These are phyloP conservation scores for Mycena haematopus DNA, from an alignment of 768 basidiomycete genomes.

Conservation along the genomic window DNA sequence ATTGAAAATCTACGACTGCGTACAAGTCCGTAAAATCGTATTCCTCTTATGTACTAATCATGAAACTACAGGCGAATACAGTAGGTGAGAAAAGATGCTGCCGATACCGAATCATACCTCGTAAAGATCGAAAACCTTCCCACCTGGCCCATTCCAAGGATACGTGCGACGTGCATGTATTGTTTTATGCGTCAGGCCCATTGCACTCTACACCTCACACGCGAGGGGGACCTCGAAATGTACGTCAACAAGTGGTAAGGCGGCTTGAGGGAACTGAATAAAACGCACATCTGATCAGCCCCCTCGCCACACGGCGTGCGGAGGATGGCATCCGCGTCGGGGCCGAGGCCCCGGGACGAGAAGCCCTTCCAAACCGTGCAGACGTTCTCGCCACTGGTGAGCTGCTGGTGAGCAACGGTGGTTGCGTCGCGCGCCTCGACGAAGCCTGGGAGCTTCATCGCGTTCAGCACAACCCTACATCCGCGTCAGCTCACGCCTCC, in stretches of 20 bases:
- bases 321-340: constrained; percentile 74
- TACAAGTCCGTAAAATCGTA: constrained; percentile 2
- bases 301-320: constrained; percentile 93
- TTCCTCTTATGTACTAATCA: constrained; percentile 6
- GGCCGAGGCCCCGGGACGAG: constrained; percentile 79
- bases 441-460: constrained; percentile 96
- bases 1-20: too few relatives aligned
- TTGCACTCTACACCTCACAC: constrained; percentile 27
- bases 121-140: constrained; percentile 14
- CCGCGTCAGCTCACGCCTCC: background rate
- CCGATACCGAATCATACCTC: background rate
- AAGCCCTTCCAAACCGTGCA: constrained; percentile 91
- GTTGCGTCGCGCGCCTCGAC: constrained; percentile 91
- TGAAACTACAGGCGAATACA: constrained; percentile 11
- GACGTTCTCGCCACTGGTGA: constrained; percentile 93
- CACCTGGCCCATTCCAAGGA: too few relatives aligned
- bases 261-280: background rate
- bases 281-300: constrained; percentile 60
- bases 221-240: constrained; percentile 35
- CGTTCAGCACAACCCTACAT: constrained; percentile 79
- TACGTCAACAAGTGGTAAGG: background rate
- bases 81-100: background rate
- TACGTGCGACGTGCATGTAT: background rate
- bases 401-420: constrained; percentile 85
- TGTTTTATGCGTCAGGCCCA: background rate